A percentile compares a stretch with the other conserved stretches of the same genome.
These are phyloP conservation scores for Hymenoscyphus repandus DNA, from an alignment of 2,329 filamentous ascomycete genomes.

Conservation along the genomic window DNA sequence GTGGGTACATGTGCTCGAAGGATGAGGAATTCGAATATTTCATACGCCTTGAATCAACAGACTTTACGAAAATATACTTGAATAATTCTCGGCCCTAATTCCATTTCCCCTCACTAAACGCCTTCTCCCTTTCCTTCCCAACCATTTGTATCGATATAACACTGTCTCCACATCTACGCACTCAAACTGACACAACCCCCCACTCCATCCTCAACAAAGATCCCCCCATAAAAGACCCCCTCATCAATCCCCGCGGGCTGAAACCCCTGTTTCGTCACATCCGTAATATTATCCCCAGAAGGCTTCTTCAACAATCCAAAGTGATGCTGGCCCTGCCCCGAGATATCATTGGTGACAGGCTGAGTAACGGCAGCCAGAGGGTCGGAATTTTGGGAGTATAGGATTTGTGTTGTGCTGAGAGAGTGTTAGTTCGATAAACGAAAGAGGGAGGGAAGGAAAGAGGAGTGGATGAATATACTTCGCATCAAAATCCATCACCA, in stretches of 20 bases:
- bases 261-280: slow-evolving; percentile 43
- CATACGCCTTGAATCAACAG: too few species aligned
- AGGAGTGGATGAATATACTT: slow-evolving; percentile 38
- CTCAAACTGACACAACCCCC: slow-evolving; percentile 33
- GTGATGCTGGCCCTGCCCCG: slow-evolving; percentile 56
- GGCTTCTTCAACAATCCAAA: slow-evolving; percentile 60
- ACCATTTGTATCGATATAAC: too few species aligned
- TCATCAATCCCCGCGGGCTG: slow-evolving; percentile 46
- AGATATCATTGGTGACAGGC: slow-evolving; percentile 44
- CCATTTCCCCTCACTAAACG: too few species aligned
- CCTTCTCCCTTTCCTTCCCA: too few species aligned
- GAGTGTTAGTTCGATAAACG: not conserved
- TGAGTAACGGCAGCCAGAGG: slow-evolving; percentile 44
- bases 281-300: slow-evolving; percentile 35
- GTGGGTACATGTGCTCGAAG: too few species aligned
- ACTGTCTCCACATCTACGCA: too few species aligned
- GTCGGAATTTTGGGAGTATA: slow-evolving; percentile 46
- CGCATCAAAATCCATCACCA: slow-evolving; percentile 51
- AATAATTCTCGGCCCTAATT: too few species aligned
- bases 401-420: slow-evolving; percentile 48
- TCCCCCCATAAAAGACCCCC: slow-evolving; percentile 46
- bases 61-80: too few species aligned
- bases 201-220: slow-evolving; percentile 48
- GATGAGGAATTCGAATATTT: too few species aligned
- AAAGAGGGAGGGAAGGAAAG: not conserved